phyloP scores from a whole-genome alignment of 495 filamentous ascomycete species.

The Astrothelium subdiscretum region DNA sequence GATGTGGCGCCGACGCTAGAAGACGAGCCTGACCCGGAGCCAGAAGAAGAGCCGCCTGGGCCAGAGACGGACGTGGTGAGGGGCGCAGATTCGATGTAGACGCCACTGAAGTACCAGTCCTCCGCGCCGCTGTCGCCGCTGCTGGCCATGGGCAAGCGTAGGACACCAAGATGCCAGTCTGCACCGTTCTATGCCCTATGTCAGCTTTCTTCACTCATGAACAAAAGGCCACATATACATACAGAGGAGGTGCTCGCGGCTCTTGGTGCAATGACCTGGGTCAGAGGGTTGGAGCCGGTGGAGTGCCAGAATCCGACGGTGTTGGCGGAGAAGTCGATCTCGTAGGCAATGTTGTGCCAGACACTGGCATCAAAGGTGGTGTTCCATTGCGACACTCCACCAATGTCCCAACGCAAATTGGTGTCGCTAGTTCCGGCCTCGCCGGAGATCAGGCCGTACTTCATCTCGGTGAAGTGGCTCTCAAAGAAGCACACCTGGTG shows the following conservation, averaged over 20 bases:
- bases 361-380: slow-evolving; percentile 40
- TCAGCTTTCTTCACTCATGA: slow-evolving; percentile 46
- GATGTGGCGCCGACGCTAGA: background rate
- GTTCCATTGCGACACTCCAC: slow-evolving; percentile 41
- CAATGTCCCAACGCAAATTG: slow-evolving; percentile 42
- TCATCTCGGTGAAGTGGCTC: slow-evolving; percentile 66
- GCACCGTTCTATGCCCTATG: no score
- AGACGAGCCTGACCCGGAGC: background rate
- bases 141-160: slow-evolving; percentile 47
- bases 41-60: slow-evolving; percentile 17
- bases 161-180: slow-evolving; percentile 64
- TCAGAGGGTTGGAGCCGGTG: slow-evolving; percentile 45
- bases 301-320: slow-evolving; percentile 59
- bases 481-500: slow-evolving; percentile 71
- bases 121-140: slow-evolving; percentile 38
- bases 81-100: slow-evolving; percentile 53
- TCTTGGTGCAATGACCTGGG: slow-evolving; percentile 45
- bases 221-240: background rate
- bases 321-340: slow-evolving; percentile 43
- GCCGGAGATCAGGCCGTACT: slow-evolving; percentile 51
- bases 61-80: slow-evolving; percentile 49
- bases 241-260: slow-evolving; percentile 43
- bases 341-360: slow-evolving; percentile 62
- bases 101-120: slow-evolving; percentile 64
- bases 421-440: slow-evolving; percentile 42